Conservation (phyloP, 2,329 filamentous ascomycete species). For the Exserohilum turcica region DNA sequence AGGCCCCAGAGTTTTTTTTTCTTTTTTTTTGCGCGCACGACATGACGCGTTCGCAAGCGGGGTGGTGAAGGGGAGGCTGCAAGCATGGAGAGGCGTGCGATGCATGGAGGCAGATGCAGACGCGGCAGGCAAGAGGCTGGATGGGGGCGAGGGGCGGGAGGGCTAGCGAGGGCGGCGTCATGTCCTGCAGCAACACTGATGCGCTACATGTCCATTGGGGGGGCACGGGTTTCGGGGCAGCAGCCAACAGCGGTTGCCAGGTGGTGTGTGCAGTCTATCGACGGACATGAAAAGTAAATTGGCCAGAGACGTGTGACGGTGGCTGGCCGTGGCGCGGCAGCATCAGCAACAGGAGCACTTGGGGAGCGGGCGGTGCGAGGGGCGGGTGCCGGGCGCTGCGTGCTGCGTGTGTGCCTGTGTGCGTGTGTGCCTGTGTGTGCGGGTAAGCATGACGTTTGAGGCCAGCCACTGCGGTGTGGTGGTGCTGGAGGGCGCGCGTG, state of each 20-base stretch:
- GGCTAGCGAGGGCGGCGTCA: slow-evolving; percentile 17
- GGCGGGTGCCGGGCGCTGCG: background rate
- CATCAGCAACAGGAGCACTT: background rate
- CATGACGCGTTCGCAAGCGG: slow-evolving; percentile 26
- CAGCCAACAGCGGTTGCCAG: slow-evolving; percentile 11
- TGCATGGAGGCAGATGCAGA: no score
- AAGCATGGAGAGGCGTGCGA: background rate
- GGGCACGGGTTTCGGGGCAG: slow-evolving; percentile 10
- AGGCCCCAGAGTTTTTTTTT: slow-evolving; percentile 4
- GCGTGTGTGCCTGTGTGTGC: background rate
- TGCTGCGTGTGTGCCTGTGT: no score
- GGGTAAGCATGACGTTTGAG: slow-evolving; percentile 3
- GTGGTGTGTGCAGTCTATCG: background rate
- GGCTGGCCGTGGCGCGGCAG: background rate
- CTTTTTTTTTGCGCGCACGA: background rate
- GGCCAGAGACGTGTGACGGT: background rate
- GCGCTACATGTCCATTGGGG: slow-evolving; percentile 7
- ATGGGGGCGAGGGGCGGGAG: slow-evolving; percentile 27
- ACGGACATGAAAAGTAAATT: slow-evolving; percentile 4
- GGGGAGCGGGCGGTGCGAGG: no score
- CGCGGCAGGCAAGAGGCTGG: slow-evolving; percentile 16
- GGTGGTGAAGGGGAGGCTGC: slow-evolving; percentile 15
- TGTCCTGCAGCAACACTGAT: slow-evolving; percentile 19
- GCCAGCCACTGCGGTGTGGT: background rate
- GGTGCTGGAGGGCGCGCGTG: background rate